phyloP scores from a whole-genome alignment of 2,329 filamentous ascomycete genomes.

The Colletotrichum karsti region DNA sequence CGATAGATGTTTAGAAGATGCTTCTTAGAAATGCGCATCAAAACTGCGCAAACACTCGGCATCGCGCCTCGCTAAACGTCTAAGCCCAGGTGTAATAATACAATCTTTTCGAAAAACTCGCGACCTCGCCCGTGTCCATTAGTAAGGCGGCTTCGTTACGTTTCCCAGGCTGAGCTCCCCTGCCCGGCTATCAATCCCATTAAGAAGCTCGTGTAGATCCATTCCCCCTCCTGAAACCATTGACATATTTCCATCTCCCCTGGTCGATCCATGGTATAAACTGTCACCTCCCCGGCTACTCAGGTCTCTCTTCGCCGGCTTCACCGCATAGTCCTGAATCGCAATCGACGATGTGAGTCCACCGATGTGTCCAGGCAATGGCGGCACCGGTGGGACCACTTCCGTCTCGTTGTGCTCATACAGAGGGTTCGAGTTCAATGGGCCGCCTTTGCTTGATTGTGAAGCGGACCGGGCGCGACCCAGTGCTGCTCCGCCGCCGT shows the following conservation, averaged over 20 bases:
- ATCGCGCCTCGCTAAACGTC: constrained; percentile 26
- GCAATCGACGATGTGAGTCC: constrained; percentile 39
- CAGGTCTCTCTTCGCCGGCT: constrained; percentile 43
- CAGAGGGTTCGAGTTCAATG: constrained; percentile 53
- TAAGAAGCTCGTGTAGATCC: constrained; percentile 58
- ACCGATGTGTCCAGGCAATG: constrained; percentile 52
- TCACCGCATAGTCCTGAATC: constrained; percentile 46
- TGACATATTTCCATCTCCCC: constrained; percentile 38
- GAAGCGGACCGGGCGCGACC: constrained; percentile 43
- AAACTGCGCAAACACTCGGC: constrained; percentile 19
- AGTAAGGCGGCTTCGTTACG: constrained; percentile 60
- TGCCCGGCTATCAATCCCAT: constrained; percentile 58
- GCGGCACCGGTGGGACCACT: constrained; percentile 65
- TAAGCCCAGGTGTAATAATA: constrained; percentile 25
- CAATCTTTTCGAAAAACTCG: constrained; percentile 2
- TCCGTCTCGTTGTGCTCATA: constrained; percentile 40
- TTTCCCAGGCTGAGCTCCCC: constrained; percentile 56
- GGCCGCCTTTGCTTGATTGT: constrained; percentile 46
- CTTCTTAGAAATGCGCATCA: background rate
- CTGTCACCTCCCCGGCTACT: constrained; percentile 54
- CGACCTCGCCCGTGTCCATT: constrained; percentile 13
- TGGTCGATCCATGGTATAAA: constrained; percentile 28
- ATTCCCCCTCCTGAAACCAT: constrained; percentile 46
- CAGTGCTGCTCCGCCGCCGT: constrained; percentile 36
- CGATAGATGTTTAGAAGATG: background rate